A percentile compares a stretch with the other conserved stretches of the same genome.
Evolutionary conservation across 2,329 filamentous ascomycete genomes (phyloP).

Genomic region (Didymellaceae sp.): DNA sequence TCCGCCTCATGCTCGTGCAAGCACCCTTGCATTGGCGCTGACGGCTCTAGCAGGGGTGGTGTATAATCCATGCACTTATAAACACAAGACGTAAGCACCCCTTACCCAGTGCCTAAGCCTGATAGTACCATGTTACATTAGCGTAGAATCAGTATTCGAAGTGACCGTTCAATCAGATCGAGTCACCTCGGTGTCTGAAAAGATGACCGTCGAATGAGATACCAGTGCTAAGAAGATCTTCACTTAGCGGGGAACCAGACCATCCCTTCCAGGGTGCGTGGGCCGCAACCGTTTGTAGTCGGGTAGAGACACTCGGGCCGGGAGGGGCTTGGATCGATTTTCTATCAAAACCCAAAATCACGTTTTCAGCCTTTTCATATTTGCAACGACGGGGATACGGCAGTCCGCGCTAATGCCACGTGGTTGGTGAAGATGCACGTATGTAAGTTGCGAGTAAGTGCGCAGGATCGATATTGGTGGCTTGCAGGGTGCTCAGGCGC

Average conservation of each 20-base stretch:
- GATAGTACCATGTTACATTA: not conserved
- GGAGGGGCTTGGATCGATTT: not conserved
- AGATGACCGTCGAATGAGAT: conserved; percentile 17
- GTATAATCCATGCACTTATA: not conserved
- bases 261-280: not conserved
- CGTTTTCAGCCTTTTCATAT: not conserved
- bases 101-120: conserved; percentile 1
- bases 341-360: not conserved
- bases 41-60: not conserved
- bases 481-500: conserved; percentile 16
- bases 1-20: conserved; percentile 6
- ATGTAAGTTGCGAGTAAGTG: conserved; percentile 1
- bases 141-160: not conserved
- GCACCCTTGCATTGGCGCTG: not conserved
- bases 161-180: conserved; percentile 16
- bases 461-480: conserved; percentile 14
- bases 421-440: conserved; percentile 7
- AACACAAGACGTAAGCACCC: not conserved
- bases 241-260: conserved; percentile 6
- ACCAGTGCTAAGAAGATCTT: not conserved
- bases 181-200: not conserved
- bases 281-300: too few species aligned
- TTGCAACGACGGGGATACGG: conserved; percentile 9
- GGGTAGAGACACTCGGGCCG: conserved; percentile 9
- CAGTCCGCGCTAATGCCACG: conserved; percentile 11